Percentiles rank a stretch among this genome's conserved stretches.
phyloP scores from a whole-genome alignment of 1,284 basidiomycete genomes.

The Irpex sp. region DNA sequence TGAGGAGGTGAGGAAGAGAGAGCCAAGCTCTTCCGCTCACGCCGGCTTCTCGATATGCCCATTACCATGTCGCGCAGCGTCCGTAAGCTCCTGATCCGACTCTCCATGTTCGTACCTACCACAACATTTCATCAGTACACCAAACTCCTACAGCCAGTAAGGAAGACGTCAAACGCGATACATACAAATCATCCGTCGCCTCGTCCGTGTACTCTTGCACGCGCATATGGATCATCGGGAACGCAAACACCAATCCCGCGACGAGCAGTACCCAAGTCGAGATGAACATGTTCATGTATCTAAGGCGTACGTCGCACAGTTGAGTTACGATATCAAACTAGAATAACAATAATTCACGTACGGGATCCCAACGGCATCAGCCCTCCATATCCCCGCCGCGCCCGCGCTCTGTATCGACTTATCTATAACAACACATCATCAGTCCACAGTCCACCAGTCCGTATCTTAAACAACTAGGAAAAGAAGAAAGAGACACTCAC shows the following conservation, averaged over 20 bases:
- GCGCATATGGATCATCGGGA: constrained; percentile 45
- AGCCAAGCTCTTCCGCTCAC: too few species aligned
- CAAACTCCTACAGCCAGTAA: accelerated
- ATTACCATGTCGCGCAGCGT: neutral
- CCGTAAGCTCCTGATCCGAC: neutral
- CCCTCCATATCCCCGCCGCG: too few species aligned
- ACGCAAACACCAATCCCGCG: constrained; percentile 37
- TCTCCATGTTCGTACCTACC: neutral
- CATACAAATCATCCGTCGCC: constrained; percentile 21
- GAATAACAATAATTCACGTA: too few species aligned
- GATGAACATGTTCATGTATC: constrained; percentile 27
- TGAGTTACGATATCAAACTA: too few species aligned
- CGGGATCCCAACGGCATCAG: too few species aligned
- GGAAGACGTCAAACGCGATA: neutral
- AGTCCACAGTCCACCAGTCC: neutral
- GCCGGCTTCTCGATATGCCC: neutral
- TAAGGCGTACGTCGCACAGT: too few species aligned
- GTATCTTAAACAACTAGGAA: neutral
- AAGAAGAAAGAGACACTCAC: constrained; percentile 24
- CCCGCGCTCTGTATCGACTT: constrained; percentile 39
- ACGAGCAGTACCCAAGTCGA: constrained; percentile 42
- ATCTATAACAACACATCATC: constrained; percentile 24
- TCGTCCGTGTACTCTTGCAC: constrained; percentile 34
- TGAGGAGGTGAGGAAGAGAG: too few species aligned
- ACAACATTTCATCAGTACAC: neutral